Evolutionary conservation across 225 moss, liverwort and hornwort species (phyloP).

Genomic region (Climacium dendroides): DNA sequence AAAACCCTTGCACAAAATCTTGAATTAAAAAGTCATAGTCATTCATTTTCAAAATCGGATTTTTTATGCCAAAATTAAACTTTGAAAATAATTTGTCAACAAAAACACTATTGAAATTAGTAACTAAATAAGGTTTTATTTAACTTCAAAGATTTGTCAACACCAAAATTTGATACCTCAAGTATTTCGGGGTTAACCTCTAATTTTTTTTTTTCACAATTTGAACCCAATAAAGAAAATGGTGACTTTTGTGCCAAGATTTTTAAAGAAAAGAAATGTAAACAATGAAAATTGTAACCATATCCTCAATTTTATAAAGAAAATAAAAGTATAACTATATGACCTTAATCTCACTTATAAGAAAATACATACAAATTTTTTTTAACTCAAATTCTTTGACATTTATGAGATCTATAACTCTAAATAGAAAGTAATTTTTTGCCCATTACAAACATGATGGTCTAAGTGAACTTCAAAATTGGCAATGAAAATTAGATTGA

Average conservation of each 20-base stretch:
- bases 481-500: neutral
- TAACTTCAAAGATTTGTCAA: too few species aligned
- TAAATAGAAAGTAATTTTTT: too few species aligned
- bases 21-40: too few species aligned
- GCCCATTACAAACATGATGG: too few species aligned
- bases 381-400: neutral
- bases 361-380: rapidly evolving
- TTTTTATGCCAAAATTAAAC: too few species aligned
- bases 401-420: neutral
- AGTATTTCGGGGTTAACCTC: neutral
- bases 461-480: neutral
- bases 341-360: neutral
- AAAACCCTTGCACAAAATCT: too few species aligned
- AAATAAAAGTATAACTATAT: too few species aligned
- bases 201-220: neutral
- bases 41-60: too few species aligned
- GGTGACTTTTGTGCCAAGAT: neutral
- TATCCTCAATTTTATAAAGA: neutral
- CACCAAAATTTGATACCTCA: too few species aligned
- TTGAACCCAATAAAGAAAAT: neutral
- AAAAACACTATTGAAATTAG: too few species aligned
- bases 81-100: too few species aligned
- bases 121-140: too few species aligned
- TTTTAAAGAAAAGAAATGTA: neutral
- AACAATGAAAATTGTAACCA: neutral